Evolutionary conservation across 257 asterid genomes (phyloP).

Genomic region (Ehretia macrophylla): DNA sequence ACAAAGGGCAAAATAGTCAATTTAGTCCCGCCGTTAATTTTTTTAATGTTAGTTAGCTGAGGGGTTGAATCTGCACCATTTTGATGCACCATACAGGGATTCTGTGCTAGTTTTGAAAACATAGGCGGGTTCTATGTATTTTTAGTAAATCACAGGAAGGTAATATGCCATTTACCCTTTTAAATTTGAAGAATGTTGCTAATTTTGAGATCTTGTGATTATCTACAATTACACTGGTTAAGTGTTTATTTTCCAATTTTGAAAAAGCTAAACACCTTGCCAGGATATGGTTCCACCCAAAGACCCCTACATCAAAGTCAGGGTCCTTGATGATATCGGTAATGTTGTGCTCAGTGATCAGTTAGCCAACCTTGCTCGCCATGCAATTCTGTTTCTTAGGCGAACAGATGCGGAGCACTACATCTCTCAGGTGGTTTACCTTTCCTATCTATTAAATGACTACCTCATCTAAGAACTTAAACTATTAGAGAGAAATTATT

Average conservation of each 20-base stretch:
- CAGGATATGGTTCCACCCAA: conserved; percentile 97
- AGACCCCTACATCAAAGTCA: conserved; percentile 89
- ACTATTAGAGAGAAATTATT: no score
- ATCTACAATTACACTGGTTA: not conserved
- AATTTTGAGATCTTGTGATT: not conserved
- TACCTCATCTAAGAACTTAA: no score
- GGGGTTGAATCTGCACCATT: no score
- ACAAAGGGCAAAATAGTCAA: no score
- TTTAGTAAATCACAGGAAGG: no score
- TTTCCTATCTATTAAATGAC: not conserved
- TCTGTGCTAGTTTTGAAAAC: no score
- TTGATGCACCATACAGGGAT: no score
- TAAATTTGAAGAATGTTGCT: not conserved
- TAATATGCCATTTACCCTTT: no score
- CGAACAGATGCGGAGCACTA: conserved; percentile 92
- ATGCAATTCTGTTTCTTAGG: conserved; percentile 83
- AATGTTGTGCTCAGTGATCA: conserved; percentile 73
- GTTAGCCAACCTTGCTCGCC: conserved; percentile 64
- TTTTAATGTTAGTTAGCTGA: no score
- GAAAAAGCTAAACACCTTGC: conserved; percentile 9
- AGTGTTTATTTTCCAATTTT: not conserved
- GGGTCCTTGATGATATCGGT: conserved; percentile 88
- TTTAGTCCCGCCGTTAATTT: no score
- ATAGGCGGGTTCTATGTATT: no score
- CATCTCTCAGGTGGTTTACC: conserved; percentile 61